A percentile compares a stretch with the other conserved stretches of the same genome.
Conservation (phyloP, 371 early-diverging fungal genomes). For the Mortierella sp. region DNA sequence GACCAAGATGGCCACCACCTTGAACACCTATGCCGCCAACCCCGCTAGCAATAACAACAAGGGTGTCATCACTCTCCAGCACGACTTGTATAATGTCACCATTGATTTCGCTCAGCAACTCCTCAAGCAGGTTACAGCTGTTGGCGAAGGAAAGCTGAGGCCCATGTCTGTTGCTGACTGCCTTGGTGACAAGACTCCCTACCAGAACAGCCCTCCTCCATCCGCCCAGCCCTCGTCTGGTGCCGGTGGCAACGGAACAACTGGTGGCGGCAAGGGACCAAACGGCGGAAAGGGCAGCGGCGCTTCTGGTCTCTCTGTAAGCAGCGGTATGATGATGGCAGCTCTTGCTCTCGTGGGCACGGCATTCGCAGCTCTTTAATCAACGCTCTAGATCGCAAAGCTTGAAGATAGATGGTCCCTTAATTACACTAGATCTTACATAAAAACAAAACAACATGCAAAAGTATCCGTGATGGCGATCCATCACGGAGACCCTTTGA, state of each 20-base stretch:
- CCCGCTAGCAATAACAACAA: conserved; percentile 27
- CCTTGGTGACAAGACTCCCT: conserved; percentile 19
- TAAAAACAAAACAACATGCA: no score
- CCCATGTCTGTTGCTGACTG: conserved; percentile 24
- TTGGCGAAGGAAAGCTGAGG: conserved; percentile 18
- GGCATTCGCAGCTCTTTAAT: no score
- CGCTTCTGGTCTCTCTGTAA: background rate
- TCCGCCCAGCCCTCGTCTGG: background rate
- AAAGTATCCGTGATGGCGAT: no score
- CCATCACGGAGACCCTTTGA: no score
- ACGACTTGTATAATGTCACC: conserved; percentile 28
- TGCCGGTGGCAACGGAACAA: background rate
- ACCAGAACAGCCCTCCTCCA: conserved; percentile 8
- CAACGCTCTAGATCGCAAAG: background rate
- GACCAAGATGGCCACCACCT: conserved; percentile 11
- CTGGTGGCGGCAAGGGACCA: background rate
- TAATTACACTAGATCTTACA: no score
- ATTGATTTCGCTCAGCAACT: conserved; percentile 19
- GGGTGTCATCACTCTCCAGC: conserved; percentile 41
- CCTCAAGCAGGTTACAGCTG: conserved; percentile 7
- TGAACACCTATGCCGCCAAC: conserved; percentile 27
- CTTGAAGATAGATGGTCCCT: background rate
- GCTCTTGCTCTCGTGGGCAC: conserved; percentile 1
- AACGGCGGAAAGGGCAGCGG: background rate
- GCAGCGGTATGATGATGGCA: conserved; percentile 5